Evolutionary conservation across 2,329 filamentous ascomycete genomes (phyloP).

Genomic region (Arthrocladium fulminans): DNA sequence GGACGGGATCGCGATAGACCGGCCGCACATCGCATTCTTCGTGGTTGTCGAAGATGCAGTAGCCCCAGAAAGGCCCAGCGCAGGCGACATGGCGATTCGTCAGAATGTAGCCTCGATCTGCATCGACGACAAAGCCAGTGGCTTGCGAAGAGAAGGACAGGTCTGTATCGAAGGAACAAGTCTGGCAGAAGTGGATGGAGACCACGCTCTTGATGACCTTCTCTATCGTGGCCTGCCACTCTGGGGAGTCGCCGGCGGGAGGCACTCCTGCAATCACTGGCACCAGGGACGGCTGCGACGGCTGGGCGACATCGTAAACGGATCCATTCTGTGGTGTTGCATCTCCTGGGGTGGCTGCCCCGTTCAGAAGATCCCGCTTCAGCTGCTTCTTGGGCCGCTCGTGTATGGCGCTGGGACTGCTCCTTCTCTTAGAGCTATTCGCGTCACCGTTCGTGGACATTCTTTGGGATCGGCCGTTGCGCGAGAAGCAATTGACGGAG

Average conservation of each 20-base stretch:
- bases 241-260: slow-evolving; percentile 55
- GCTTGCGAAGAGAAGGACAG: slow-evolving; percentile 87
- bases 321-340: slow-evolving; percentile 36
- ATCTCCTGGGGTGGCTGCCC: slow-evolving; percentile 32
- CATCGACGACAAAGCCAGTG: slow-evolving; percentile 95
- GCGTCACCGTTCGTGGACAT: slow-evolving; percentile 45
- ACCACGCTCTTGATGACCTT: slow-evolving; percentile 90
- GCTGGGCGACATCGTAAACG: slow-evolving; percentile 36
- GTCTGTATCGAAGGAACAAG: slow-evolving; percentile 96
- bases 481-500: neutral
- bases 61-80: slow-evolving; percentile 93
- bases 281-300: slow-evolving; percentile 36
- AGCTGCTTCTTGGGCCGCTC: slow-evolving; percentile 50
- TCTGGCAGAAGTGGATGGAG: slow-evolving; percentile 98
- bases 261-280: slow-evolving; percentile 39
- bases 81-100: slow-evolving; percentile 92
- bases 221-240: slow-evolving; percentile 95
- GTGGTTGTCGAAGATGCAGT: slow-evolving; percentile 97
- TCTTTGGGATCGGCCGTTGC: slow-evolving; percentile 4
- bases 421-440: slow-evolving; percentile 46
- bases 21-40: slow-evolving; percentile 92
- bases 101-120: slow-evolving; percentile 79
- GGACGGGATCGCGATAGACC: slow-evolving; percentile 94
- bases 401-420: slow-evolving; percentile 40
- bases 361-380: slow-evolving; percentile 36